Percentiles rank a stretch among this genome's conserved stretches.
phyloP scores from a whole-genome alignment of 768 basidiomycete genomes.

The Sarcomyxa edulis region DNA sequence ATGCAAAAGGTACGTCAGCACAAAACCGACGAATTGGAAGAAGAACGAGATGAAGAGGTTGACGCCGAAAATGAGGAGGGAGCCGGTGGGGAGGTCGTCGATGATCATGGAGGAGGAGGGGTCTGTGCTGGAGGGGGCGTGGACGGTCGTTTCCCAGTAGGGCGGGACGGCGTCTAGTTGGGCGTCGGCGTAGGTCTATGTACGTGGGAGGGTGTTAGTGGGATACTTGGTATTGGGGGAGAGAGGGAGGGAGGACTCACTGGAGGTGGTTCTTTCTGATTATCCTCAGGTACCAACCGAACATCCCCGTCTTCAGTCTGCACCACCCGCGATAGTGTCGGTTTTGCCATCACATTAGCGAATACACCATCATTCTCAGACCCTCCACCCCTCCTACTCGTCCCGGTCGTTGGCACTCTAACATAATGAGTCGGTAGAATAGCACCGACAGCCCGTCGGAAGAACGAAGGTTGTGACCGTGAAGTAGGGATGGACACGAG shows the following conservation, averaged over 20 bases:
- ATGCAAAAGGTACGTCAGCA: conserved; percentile 90
- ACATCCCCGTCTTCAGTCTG: conserved; percentile 48
- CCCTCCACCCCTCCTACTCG: conserved; percentile 54
- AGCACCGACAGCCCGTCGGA: conserved; percentile 53
- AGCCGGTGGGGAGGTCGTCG: conserved; percentile 86
- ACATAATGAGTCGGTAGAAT: conserved; percentile 65
- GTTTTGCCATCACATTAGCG: conserved; percentile 91
- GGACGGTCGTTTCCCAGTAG: conserved; percentile 96
- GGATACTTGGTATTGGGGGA: conserved; percentile 1
- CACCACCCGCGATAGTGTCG: conserved; percentile 42
- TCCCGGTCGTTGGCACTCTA: conserved; percentile 36
- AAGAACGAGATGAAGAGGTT: conserved; percentile 87
- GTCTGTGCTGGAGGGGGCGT: conserved; percentile 59
- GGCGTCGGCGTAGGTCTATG: conserved; percentile 80
- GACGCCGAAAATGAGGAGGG: conserved; percentile 63
- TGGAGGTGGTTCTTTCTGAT: conserved; percentile 80
- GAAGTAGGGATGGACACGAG: conserved; percentile 25
- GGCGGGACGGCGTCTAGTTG: conserved; percentile 87
- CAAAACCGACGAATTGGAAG: conserved; percentile 95
- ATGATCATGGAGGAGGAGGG: conserved; percentile 65
- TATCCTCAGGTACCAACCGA: conserved; percentile 72
- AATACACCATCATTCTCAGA: conserved; percentile 92
- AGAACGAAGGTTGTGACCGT: conserved; percentile 49
- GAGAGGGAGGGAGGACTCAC: conserved; percentile 38
- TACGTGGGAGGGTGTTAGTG: neutral